Conservation (phyloP, 176 grass and related monocot species). For the Rhynchospora pubera region DNA sequence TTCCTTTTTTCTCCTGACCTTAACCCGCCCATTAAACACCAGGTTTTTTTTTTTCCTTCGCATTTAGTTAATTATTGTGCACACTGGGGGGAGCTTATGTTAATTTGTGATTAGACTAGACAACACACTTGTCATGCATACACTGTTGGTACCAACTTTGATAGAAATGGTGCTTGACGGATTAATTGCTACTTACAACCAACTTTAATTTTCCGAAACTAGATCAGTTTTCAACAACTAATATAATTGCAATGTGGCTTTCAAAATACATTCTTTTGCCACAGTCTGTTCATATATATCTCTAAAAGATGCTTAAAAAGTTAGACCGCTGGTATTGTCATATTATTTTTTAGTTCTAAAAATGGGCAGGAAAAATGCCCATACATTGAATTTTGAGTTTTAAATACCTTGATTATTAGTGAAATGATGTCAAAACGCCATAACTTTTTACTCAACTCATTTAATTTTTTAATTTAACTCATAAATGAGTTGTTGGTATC, state of each 20-base stretch:
- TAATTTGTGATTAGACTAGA: background rate
- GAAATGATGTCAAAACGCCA: background rate
- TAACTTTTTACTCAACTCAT: background rate
- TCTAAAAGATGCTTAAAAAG: background rate
- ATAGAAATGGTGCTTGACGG: background rate
- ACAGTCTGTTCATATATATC: background rate
- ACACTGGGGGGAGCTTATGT: background rate
- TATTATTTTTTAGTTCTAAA: background rate
- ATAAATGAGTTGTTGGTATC: background rate
- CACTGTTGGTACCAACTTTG: background rate
- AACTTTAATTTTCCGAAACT: background rate
- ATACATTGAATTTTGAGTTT: background rate
- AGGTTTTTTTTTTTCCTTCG: conserved; percentile 16
- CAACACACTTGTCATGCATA: background rate
- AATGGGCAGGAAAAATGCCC: background rate
- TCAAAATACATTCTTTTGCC: background rate
- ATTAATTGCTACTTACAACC: background rate
- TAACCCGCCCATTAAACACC: conserved; percentile 45
- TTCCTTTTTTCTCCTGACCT: conserved; percentile 64
- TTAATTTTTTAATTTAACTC: background rate
- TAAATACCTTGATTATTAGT: background rate
- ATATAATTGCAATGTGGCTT: background rate
- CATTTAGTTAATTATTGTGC: background rate
- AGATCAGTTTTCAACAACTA: background rate
- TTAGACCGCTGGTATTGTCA: background rate